Conservation (phyloP, 345 rosid genomes). For the Triadica sebifera region DNA sequence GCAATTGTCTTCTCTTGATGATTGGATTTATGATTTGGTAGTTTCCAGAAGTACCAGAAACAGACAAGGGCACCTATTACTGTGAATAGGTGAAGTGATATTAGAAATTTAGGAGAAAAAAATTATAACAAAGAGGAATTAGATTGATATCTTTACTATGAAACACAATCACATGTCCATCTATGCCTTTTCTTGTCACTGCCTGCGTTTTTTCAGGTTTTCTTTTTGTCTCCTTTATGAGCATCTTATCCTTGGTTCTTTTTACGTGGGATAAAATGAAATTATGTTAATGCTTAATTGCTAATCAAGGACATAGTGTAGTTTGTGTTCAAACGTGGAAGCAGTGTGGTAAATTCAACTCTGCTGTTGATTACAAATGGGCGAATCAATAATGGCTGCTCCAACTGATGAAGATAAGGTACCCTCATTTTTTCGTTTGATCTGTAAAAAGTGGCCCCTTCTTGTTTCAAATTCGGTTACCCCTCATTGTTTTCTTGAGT, state of each 20-base stretch:
- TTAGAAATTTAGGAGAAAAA: not conserved
- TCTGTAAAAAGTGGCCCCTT: conserved; percentile 25
- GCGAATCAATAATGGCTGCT: conserved; percentile 52
- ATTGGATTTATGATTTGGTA: conserved; percentile 28
- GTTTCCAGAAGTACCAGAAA: conserved; percentile 41
- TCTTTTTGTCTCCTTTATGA: conserved; percentile 35
- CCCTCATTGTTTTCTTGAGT: conserved; percentile 18
- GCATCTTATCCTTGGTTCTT: conserved; percentile 21
- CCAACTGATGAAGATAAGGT: conserved; percentile 54
- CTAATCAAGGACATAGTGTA: conserved; percentile 12
- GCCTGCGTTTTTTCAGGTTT: conserved; percentile 9
- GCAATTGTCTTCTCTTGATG: conserved; percentile 15
- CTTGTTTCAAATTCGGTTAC: conserved; percentile 19
- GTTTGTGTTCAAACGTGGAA: conserved; percentile 22
- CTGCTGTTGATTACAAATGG: conserved; percentile 41
- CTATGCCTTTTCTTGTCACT: conserved; percentile 24
- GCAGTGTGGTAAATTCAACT: conserved; percentile 28
- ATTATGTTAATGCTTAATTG: conserved; percentile 13
- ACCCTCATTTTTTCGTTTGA: conserved; percentile 25
- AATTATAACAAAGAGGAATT: not conserved
- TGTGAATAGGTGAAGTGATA: conserved; percentile 24
- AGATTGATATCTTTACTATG: conserved; percentile 11
- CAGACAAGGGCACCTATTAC: conserved; percentile 31
- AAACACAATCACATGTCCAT: conserved; percentile 37
- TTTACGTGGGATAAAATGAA: conserved; percentile 23